These are phyloP conservation scores for Dipteronia sinensis DNA, from an alignment of 345 rosid species.

Conservation along the genomic window DNA sequence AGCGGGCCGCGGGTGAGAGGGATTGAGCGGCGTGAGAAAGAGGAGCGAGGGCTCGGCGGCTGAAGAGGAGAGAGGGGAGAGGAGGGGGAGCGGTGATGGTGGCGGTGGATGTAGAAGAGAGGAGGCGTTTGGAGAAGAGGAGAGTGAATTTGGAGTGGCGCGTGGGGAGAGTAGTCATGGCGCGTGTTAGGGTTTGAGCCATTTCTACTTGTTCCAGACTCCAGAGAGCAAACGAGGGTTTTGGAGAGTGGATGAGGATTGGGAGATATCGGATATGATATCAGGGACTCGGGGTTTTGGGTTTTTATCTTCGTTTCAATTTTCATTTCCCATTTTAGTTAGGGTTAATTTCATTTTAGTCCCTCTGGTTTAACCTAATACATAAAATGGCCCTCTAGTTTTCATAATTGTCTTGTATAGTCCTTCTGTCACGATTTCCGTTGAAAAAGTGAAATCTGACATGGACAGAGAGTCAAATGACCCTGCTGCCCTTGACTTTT, in stretches of 20 bases:
- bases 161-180: conserved; percentile 30
- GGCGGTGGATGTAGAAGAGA: conserved; percentile 30
- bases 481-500: too few species aligned
- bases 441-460: too few species aligned
- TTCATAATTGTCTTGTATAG: too few species aligned
- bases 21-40: conserved; percentile 28
- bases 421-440: too few species aligned
- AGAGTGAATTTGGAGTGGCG: conserved; percentile 46
- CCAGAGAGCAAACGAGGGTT: neutral
- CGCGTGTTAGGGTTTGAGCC: conserved; percentile 66
- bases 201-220: conserved; percentile 21
- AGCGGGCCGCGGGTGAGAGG: conserved; percentile 33
- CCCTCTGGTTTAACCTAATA: too few species aligned
- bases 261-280: too few species aligned
- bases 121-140: conserved; percentile 43
- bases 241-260: neutral
- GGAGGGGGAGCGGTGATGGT: conserved; percentile 41
- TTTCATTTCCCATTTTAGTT: too few species aligned
- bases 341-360: too few species aligned
- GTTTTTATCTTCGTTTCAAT: too few species aligned
- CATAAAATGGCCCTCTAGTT: too few species aligned
- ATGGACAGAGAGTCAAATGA: too few species aligned
- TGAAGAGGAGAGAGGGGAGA: conserved; percentile 35
- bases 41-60: conserved; percentile 46
- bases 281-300: neutral